Conservation (phyloP, 345 rosid species). For the Rhodomyrtus tomentosa region DNA sequence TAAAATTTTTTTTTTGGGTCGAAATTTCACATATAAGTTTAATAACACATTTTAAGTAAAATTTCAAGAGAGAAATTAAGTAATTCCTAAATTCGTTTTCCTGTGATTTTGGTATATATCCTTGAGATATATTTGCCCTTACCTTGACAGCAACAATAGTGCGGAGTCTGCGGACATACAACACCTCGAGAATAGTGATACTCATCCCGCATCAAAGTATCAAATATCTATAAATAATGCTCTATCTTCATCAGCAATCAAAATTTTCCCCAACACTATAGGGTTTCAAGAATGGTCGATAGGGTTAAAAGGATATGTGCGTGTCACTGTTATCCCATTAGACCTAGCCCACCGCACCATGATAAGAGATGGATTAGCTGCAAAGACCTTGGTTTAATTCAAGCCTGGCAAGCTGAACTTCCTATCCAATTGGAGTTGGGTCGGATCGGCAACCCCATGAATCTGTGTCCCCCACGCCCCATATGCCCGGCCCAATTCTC, state of each 20-base stretch:
- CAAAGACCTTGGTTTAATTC: neutral
- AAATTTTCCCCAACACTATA: neutral
- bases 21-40: neutral
- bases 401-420: neutral
- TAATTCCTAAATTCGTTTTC: neutral
- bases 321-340: neutral
- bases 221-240: neutral
- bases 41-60: neutral
- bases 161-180: rapidly evolving
- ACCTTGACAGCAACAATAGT: neutral
- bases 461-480: neutral
- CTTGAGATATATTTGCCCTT: rapidly evolving
- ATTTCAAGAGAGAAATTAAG: neutral
- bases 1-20: no score
- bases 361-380: neutral
- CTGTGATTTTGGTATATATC: neutral
- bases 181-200: neutral
- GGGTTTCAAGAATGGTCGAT: neutral
- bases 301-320: neutral
- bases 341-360: neutral
- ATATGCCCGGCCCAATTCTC: neutral
- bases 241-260: neutral
- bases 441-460: neutral
- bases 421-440: neutral
- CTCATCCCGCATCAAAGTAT: neutral